phyloP scores from a whole-genome alignment of 2,329 filamentous ascomycete genomes.

The Trichoderma oligosporum region DNA sequence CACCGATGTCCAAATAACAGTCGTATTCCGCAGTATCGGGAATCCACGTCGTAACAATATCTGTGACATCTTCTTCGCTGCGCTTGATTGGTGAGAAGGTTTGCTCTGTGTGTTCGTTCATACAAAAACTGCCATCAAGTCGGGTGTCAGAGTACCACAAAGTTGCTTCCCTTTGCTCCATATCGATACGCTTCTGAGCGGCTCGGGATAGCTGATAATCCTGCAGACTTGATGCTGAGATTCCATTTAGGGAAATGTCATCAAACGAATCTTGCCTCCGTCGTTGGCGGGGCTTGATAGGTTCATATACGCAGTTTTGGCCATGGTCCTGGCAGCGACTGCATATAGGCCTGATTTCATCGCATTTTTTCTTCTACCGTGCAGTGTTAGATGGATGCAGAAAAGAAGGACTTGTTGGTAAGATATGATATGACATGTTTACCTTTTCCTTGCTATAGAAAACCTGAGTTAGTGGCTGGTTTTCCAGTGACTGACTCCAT shows the following conservation, averaged over 20 bases:
- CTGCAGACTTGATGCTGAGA: neutral
- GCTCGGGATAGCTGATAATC: neutral
- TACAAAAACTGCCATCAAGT: neutral
- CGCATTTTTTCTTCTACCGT: conserved; percentile 55
- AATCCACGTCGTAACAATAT: neutral
- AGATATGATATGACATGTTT: conserved; percentile 21
- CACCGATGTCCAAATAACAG: neutral
- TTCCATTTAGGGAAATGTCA: neutral
- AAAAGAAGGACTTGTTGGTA: conserved; percentile 4
- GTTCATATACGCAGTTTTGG: conserved; percentile 49
- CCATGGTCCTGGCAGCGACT: conserved; percentile 48
- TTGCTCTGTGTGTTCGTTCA: neutral
- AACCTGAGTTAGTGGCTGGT: conserved; percentile 15
- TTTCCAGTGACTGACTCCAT: neutral
- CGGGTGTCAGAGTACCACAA: conserved; percentile 5
- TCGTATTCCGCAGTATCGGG: neutral
- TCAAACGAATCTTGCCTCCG: conserved; percentile 32
- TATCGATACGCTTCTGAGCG: neutral
- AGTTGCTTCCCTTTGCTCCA: conserved; percentile 9
- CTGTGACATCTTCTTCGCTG: neutral
- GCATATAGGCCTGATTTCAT: conserved; percentile 50
- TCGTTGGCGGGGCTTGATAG: conserved; percentile 40
- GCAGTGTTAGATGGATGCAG: conserved; percentile 15
- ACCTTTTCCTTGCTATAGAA: conserved; percentile 52
- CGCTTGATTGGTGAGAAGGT: neutral